Percentiles rank a stretch among this genome's conserved stretches.
Conservation (phyloP, 139 green algal genomes). For the Deuterostichococcus epilithicus region DNA sequence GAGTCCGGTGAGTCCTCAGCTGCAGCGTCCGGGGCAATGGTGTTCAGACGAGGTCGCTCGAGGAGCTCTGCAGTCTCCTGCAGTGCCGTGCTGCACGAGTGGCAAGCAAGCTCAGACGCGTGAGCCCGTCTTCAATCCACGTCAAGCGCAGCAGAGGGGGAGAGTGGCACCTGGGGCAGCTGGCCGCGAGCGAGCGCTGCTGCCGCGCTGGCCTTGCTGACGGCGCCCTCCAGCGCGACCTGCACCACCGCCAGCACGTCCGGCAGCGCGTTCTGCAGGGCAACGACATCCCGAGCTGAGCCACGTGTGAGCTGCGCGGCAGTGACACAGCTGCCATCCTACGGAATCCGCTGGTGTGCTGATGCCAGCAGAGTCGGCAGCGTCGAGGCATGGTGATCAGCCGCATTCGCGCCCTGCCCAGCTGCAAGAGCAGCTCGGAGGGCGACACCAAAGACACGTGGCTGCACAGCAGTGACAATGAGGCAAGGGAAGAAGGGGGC, state of each 20-base stretch:
- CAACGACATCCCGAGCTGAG: slow-evolving; percentile 3
- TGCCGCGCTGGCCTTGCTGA: slow-evolving; percentile 64
- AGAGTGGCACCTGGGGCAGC: slow-evolving; percentile 51
- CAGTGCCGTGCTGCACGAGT: no score
- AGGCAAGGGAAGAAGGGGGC: not conserved
- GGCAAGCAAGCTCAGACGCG: no score
- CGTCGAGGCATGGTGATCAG: no score
- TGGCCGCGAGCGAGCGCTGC: slow-evolving; percentile 75
- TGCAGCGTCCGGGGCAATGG: no score
- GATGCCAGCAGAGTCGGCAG: not conserved
- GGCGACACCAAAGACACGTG: not conserved
- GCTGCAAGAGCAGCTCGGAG: not conserved
- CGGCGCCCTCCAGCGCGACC: slow-evolving; percentile 88
- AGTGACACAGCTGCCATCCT: not conserved
- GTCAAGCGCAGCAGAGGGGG: not conserved
- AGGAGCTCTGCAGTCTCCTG: no score
- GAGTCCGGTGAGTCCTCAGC: not conserved
- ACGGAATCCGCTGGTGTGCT: not conserved
- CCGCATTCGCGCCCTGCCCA: no score
- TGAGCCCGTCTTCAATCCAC: not conserved
- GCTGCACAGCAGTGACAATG: not conserved
- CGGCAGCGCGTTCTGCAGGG: slow-evolving; percentile 69
- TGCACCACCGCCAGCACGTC: slow-evolving; percentile 91
- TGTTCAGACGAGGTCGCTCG: no score
- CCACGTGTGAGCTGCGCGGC: not conserved